phyloP scores from a whole-genome alignment of 2,329 filamentous ascomycete genomes.

The Huntiella moniliformis region DNA sequence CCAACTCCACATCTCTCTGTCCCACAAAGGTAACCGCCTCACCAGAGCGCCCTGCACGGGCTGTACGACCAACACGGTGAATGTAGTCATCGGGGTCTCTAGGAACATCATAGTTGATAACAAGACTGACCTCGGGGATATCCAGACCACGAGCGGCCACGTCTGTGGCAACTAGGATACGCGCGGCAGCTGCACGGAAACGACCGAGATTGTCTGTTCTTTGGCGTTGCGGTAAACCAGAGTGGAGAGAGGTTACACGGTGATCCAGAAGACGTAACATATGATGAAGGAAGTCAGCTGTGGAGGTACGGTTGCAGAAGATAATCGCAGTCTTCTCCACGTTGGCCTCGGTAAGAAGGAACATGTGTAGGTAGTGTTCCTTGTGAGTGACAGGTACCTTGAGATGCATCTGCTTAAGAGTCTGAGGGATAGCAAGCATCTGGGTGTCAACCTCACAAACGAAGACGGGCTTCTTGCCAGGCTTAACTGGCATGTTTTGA shows the following conservation, averaged over 20 bases:
- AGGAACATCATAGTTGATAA: conserved; percentile 90
- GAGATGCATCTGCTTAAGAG: conserved; percentile 67
- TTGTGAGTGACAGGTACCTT: conserved; percentile 82
- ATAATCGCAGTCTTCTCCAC: conserved; percentile 63
- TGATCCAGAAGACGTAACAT: conserved; percentile 71
- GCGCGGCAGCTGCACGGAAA: conserved; percentile 75
- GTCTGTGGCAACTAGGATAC: conserved; percentile 85
- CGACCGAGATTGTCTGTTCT: conserved; percentile 73
- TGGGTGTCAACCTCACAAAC: conserved; percentile 74
- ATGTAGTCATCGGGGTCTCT: conserved; percentile 97
- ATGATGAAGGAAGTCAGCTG: conserved; percentile 77
- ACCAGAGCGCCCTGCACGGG: conserved; percentile 70
- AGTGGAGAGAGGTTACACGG: conserved; percentile 81
- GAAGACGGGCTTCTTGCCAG: conserved; percentile 59
- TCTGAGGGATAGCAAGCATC: conserved; percentile 57
- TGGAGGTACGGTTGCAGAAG: conserved; percentile 83
- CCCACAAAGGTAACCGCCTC: conserved; percentile 77
- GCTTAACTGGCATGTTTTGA: conserved; percentile 53
- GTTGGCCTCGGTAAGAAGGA: conserved; percentile 65
- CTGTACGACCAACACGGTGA: conserved; percentile 86
- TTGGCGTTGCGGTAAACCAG: conserved; percentile 65
- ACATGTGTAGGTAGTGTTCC: conserved; percentile 82
- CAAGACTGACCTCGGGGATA: conserved; percentile 76
- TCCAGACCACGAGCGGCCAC: conserved; percentile 88
- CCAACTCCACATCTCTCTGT: conserved; percentile 76